These are phyloP conservation scores for Sclerotinia sclerotiorum DNA, from an alignment of 2,329 filamentous ascomycete species.

Conservation along the genomic window DNA sequence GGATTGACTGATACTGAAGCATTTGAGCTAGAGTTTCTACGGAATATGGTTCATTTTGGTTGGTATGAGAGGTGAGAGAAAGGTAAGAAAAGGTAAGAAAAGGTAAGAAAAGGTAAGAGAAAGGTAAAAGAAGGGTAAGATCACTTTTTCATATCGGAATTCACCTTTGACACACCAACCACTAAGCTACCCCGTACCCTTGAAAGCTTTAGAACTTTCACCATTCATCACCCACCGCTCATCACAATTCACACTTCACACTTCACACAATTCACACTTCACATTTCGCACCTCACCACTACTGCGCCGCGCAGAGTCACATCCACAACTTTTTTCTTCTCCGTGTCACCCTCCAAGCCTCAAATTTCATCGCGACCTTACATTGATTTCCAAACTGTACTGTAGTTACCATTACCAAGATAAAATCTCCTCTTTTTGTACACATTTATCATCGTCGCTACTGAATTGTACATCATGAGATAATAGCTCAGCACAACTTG, in stretches of 20 bases:
- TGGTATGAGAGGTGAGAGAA: not conserved
- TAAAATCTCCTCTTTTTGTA: slow-evolving; percentile 1
- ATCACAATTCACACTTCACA: not conserved
- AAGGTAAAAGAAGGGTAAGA: not conserved
- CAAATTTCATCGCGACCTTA: not conserved
- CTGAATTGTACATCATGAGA: not conserved
- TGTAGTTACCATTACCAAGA: not conserved
- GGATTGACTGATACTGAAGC: not conserved
- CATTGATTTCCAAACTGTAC: not conserved
- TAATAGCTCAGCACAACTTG: not conserved
- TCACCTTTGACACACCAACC: not conserved
- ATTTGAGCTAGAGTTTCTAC: not conserved
- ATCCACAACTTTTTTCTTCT: not conserved
- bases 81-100: too few species aligned
- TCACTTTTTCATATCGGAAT: not conserved
- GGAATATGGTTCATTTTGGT: not conserved
- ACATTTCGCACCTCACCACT: too few species aligned
- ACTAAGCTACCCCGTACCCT: not conserved
- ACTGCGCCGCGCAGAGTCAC: not conserved
- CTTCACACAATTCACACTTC: not conserved
- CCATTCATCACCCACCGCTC: not conserved
- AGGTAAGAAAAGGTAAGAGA: not conserved
- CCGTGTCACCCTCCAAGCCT: slow-evolving; percentile 5
- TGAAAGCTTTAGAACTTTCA: not conserved
- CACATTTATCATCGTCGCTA: not conserved